These are phyloP conservation scores for Mycena sanguinolenta DNA, from an alignment of 768 basidiomycete genomes.

Conservation along the genomic window DNA sequence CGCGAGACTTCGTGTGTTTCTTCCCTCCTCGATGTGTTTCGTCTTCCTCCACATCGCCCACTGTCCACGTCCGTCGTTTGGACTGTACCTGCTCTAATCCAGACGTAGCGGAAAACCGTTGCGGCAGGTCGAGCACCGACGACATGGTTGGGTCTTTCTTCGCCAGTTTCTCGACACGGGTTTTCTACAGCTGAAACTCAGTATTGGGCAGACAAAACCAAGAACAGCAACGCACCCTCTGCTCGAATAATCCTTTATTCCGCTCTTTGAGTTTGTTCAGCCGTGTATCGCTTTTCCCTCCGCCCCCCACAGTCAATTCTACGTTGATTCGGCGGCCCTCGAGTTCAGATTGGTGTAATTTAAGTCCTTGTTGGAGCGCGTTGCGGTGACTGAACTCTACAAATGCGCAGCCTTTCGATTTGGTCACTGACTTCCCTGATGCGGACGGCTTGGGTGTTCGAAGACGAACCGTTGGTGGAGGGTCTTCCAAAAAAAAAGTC, in stretches of 20 bases:
- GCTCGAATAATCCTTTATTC: slow-evolving; percentile 77
- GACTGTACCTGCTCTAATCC: slow-evolving; percentile 67
- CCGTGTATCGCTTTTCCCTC: slow-evolving; percentile 83
- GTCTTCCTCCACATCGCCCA: slow-evolving; percentile 65
- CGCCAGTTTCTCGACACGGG: slow-evolving; percentile 60
- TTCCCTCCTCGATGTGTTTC: slow-evolving; percentile 65
- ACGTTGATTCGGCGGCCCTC: slow-evolving; percentile 93
- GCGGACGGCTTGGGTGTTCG: slow-evolving; percentile 77
- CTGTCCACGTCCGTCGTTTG: slow-evolving; percentile 78
- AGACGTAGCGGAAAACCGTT: slow-evolving; percentile 82
- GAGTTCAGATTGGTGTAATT: slow-evolving; percentile 88
- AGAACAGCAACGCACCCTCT: slow-evolving; percentile 69
- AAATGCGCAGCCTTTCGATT: slow-evolving; percentile 97
- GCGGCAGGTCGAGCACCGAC: slow-evolving; percentile 58
- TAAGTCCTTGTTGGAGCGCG: slow-evolving; percentile 88
- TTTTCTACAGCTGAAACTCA: slow-evolving; percentile 55
- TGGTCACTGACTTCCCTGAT: slow-evolving; percentile 59
- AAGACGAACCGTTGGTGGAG: slow-evolving; percentile 82
- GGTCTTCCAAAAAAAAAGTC: slow-evolving; percentile 58
- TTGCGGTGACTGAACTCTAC: slow-evolving; percentile 85
- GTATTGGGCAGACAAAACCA: slow-evolving; percentile 5
- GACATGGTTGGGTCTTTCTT: slow-evolving; percentile 48
- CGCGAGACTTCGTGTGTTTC: slow-evolving; percentile 57
- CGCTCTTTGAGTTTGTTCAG: slow-evolving; percentile 77
- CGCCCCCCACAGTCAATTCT: slow-evolving; percentile 95